A percentile compares a stretch with the other conserved stretches of the same genome.
Conservation (phyloP, 139 green algal genomes). For the Coelastrella sp. region DNA sequence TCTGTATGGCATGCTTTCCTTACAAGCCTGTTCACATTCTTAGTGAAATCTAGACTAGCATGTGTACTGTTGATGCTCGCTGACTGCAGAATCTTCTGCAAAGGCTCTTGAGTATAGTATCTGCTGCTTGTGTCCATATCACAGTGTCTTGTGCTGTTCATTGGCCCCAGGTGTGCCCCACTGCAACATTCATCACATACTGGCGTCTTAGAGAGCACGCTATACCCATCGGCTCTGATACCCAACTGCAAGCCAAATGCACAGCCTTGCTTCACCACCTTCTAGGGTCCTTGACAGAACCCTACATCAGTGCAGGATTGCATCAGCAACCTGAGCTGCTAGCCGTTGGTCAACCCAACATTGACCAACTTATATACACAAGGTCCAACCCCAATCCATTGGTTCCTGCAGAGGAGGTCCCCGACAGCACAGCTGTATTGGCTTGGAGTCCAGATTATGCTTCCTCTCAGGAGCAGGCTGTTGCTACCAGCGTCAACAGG, state of each 20-base stretch:
- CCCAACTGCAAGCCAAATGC: conserved; percentile 35
- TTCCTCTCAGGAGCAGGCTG: background rate
- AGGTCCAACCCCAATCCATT: background rate
- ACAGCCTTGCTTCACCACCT: background rate
- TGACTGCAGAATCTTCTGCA: no score
- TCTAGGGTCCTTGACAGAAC: background rate
- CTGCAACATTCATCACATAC: conserved; percentile 35
- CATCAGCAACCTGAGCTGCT: conserved; percentile 29
- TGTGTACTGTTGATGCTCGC: no score
- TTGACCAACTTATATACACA: background rate
- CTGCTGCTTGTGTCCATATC: no score
- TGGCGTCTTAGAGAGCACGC: conserved; percentile 31
- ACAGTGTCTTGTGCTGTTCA: no score
- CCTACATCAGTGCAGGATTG: background rate
- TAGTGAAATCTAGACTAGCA: no score
- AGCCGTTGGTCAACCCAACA: background rate
- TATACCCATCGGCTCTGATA: conserved; percentile 37
- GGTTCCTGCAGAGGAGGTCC: background rate
- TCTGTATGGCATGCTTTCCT: no score
- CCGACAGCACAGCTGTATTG: background rate
- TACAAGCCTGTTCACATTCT: no score
- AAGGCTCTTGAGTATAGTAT: no score
- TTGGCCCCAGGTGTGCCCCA: conserved; percentile 28
- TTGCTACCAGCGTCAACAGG: background rate
- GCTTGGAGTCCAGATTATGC: conserved; percentile 34